A percentile compares a stretch with the other conserved stretches of the same genome.
Conservation (phyloP, 306 rosid species). For the Carpinus viminea region DNA sequence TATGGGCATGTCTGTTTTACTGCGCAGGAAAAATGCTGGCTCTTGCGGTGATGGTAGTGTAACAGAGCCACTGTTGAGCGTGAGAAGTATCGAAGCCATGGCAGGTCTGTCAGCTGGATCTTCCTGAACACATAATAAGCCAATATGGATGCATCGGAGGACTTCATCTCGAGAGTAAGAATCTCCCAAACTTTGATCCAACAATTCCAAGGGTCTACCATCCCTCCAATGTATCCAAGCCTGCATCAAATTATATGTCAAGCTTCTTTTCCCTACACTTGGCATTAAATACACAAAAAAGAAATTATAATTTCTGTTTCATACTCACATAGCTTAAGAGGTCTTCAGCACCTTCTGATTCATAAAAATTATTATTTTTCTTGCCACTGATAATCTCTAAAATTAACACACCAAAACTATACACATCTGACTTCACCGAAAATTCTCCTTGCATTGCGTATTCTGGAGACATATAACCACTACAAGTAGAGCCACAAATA, state of each 20-base stretch:
- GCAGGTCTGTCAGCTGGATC: no score
- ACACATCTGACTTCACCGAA: slow-evolving; percentile 22
- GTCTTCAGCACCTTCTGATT: neutral
- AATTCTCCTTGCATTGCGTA: slow-evolving; percentile 29
- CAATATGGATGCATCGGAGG: no score
- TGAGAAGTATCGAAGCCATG: no score
- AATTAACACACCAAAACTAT: slow-evolving; percentile 24
- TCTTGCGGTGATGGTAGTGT: no score
- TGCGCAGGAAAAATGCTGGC: no score
- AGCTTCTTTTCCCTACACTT: neutral
- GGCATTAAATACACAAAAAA: neutral
- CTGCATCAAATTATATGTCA: neutral
- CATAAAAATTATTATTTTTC: slow-evolving; percentile 10
- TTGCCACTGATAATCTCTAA: slow-evolving; percentile 31
- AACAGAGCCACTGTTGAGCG: no score
- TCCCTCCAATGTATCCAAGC: no score
- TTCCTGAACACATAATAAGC: no score
- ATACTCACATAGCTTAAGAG: slow-evolving; percentile 22
- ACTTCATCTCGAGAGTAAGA: no score
- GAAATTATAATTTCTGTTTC: neutral
- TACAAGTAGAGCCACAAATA: neutral
- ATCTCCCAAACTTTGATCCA: no score
- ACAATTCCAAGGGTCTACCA: no score
- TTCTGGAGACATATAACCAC: slow-evolving; percentile 33
- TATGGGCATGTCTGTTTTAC: no score